phyloP scores from a whole-genome alignment of 1,139 yeast genomes.

The Fermentozyma sake region DNA sequence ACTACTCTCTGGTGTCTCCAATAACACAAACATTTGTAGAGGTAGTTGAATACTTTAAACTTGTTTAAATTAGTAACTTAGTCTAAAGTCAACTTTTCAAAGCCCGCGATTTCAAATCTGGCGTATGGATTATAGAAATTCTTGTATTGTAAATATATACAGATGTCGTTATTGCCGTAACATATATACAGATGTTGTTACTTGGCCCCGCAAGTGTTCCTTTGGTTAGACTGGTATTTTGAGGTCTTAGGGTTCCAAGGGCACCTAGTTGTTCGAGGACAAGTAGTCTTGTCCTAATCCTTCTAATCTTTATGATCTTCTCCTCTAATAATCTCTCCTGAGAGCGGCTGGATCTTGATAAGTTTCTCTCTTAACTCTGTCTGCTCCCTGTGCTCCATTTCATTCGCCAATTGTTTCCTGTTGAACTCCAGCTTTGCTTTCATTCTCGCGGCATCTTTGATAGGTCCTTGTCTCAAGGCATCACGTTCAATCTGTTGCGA shows the following conservation, averaged over 20 bases:
- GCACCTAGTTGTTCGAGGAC: no score
- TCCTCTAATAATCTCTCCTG: slow-evolving; percentile 33
- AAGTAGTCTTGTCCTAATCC: no score
- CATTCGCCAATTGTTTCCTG: slow-evolving; percentile 49
- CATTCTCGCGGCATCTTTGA: slow-evolving; percentile 66
- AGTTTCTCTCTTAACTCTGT: slow-evolving; percentile 59
- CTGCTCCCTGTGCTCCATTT: slow-evolving; percentile 73
- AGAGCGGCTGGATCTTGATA: slow-evolving; percentile 63
- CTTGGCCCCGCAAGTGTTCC: no score
- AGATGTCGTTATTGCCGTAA: no score
- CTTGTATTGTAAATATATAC: no score
- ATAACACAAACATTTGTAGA: slow-evolving; percentile 39
- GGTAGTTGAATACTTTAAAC: not conserved
- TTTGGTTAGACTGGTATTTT: no score
- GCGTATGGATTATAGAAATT: no score
- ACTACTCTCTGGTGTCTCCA: slow-evolving; percentile 47
- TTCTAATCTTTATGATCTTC: no score
- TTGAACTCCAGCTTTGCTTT: slow-evolving; percentile 38
- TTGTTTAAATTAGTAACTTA: not conserved
- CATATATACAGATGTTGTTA: no score
- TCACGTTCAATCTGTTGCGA: slow-evolving; percentile 65
- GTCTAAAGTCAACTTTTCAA: not conserved
- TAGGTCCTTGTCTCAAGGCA: slow-evolving; percentile 74
- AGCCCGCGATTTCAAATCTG: no score
- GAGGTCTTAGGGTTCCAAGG: no score